A percentile compares a stretch with the other conserved stretches of the same genome.
Evolutionary conservation across 106 monocot species (phyloP).

Genomic region (Allium cepa): DNA sequence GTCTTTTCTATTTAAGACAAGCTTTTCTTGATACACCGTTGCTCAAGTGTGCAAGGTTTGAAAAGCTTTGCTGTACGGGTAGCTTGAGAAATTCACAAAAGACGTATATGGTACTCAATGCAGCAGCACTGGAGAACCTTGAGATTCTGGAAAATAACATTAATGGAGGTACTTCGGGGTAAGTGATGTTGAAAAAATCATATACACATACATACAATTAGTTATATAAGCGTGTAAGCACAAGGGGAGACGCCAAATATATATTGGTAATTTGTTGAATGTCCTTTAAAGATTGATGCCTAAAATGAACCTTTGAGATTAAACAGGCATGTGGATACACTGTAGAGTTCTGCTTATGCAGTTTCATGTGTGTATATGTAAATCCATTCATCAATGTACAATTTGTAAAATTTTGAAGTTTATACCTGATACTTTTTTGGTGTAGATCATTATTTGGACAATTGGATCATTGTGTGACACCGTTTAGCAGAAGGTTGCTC

Average conservation of each 20-base stretch:
- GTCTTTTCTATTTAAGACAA: constrained; percentile 84
- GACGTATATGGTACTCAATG: constrained; percentile 88
- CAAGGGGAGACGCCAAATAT: no score
- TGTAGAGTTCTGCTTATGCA: no score
- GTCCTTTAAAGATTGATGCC: no score
- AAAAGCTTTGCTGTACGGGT: constrained; percentile 39
- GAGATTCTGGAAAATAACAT: constrained; percentile 84
- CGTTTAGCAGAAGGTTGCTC: constrained; percentile 84
- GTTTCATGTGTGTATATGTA: no score
- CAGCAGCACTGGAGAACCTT: constrained; percentile 92
- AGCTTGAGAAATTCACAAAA: constrained; percentile 23
- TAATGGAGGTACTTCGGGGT: constrained; percentile 76
- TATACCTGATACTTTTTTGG: not conserved
- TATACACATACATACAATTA: no score
- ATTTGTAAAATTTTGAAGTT: no score
- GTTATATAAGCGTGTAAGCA: no score
- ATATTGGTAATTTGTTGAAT: no score
- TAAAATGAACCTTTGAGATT: no score
- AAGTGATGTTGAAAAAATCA: constrained; percentile 5
- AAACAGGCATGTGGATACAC: no score
- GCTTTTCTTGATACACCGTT: constrained; percentile 75
- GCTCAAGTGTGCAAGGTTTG: constrained; percentile 87
- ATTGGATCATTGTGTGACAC: constrained; percentile 85
- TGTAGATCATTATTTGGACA: constrained; percentile 81
- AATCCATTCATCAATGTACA: no score